Evolutionary conservation across 2,329 filamentous ascomycete species (phyloP).

Genomic region (Calonectria montana): DNA sequence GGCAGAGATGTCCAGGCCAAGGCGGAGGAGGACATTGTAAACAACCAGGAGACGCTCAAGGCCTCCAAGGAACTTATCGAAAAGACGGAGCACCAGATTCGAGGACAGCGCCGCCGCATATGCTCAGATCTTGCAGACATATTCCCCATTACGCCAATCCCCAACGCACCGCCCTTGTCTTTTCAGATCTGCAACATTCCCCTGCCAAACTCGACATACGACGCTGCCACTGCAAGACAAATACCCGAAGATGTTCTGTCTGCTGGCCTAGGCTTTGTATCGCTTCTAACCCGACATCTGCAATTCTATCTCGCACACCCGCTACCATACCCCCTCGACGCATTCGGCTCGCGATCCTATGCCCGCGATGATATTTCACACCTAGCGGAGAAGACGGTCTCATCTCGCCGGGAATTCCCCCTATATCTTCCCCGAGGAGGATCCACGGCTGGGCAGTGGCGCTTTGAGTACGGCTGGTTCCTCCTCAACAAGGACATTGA

Average conservation of each 20-base stretch:
- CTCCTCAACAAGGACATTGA: constrained; percentile 97
- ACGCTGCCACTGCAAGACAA: constrained; percentile 55
- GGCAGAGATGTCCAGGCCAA: constrained; percentile 71
- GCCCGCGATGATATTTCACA: constrained; percentile 81
- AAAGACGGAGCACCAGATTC: constrained; percentile 73
- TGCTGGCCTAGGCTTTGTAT: constrained; percentile 83
- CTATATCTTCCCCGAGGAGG: constrained; percentile 74
- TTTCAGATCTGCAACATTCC: constrained; percentile 86
- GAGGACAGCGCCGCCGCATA: constrained; percentile 87
- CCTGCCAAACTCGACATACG: constrained; percentile 84
- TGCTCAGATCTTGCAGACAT: constrained; percentile 84
- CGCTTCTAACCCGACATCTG: constrained; percentile 79
- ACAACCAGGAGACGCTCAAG: constrained; percentile 69
- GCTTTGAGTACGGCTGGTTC: constrained; percentile 97
- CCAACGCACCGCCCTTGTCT: constrained; percentile 70
- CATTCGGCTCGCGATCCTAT: constrained; percentile 78
- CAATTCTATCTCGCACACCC: constrained; percentile 85
- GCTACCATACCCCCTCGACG: constrained; percentile 82
- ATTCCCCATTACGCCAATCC: constrained; percentile 79
- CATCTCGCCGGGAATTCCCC: constrained; percentile 77
- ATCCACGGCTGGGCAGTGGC: constrained; percentile 79
- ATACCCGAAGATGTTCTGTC: constrained; percentile 78
- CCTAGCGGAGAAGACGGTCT: constrained; percentile 56
- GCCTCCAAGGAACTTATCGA: constrained; percentile 66
- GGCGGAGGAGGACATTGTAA: constrained; percentile 70